Base-by-base conservation (phyloP, 495 filamentous ascomycete genomes). In the Amorphotheca resinae region DNA sequence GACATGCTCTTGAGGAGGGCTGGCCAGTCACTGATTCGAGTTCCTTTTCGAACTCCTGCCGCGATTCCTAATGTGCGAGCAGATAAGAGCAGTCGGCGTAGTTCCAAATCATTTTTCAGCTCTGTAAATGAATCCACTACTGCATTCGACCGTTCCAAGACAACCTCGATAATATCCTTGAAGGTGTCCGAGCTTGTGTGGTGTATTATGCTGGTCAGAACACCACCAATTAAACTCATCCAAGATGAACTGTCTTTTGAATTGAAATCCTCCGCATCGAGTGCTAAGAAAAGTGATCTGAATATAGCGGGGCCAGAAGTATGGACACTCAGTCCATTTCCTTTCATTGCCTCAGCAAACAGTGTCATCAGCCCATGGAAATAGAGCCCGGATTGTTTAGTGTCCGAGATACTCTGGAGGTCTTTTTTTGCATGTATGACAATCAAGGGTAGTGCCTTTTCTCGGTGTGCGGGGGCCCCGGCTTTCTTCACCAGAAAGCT, bases 401-500 rank as follows among this genome's bases (percentile, higher is more conserved):
- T 62, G 22, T 66, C 68, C 11, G 59, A 65, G 20, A 67, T 55
- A 33, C 70, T 66, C 21, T 68, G 59, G 21, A 93, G 62, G 55
- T 93, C 84, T 17, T 72, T 62, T 33, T 82, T 70, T 0, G 79
- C 75, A 58, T 84, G 80, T 1, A 67, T 62, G 0, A 93, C 59
- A 22, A 93, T 79, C 18, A 69, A 60, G 14, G 76, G 63, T 30
- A 98, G 66, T 1, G 87, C 75, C 17, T 73, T 73, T 50, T 85
- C 80, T 51, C 83, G 80, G 43, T 80, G 73, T 42, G 83, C 80
- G 0, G 73, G 69, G 21, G 80, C 70, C 1, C 77, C 84, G 23
- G 88, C 84, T 63, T 94, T 96, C 51, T 87, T 79, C 22, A 96
- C 68, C 15, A 99, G 65, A 56, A 95, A 96, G 45, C 87, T 93